These are phyloP conservation scores for Aspergillus mulundensis DNA, from an alignment of 495 filamentous ascomycete genomes.

Conservation along the genomic window DNA sequence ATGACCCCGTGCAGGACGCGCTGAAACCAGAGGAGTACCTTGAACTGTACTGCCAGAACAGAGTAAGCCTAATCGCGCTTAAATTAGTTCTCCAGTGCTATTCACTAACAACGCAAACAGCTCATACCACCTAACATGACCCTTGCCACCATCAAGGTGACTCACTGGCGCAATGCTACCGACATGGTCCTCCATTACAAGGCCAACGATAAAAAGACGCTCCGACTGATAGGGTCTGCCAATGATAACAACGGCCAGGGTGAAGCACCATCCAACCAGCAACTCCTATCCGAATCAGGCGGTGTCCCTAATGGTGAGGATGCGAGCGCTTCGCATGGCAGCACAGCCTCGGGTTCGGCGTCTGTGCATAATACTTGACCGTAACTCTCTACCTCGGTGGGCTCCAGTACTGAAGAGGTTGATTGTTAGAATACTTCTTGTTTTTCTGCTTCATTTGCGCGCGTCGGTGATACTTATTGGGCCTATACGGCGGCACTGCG, in stretches of 20 bases:
- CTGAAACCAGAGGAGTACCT: constrained; percentile 87
- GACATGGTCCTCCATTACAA: constrained; percentile 91
- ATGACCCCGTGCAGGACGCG: constrained; percentile 52
- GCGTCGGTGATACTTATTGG: neutral
- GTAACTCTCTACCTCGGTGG: neutral
- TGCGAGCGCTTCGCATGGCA: constrained; percentile 29
- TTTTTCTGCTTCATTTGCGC: neutral
- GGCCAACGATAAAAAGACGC: constrained; percentile 70
- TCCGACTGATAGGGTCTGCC: constrained; percentile 23
- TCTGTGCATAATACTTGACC: constrained; percentile 24
- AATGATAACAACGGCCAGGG: constrained; percentile 19
- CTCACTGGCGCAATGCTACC: constrained; percentile 87
- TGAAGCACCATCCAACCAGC: constrained; percentile 5
- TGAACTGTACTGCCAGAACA: constrained; percentile 88
- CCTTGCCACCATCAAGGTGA: constrained; percentile 80
- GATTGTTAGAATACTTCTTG: constrained; percentile 1
- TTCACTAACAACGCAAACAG: constrained; percentile 33
- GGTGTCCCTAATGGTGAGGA: constrained; percentile 20
- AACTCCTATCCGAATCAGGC: neutral
- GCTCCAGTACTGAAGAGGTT: neutral
- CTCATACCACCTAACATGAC: constrained; percentile 72
- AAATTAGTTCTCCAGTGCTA: neutral
- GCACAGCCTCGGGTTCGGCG: constrained; percentile 31
- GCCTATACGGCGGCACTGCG: neutral
- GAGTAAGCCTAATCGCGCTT: constrained; percentile 48